phyloP scores from a whole-genome alignment of 1,139 yeast genomes.

The Blastobotrys serpentis region DNA sequence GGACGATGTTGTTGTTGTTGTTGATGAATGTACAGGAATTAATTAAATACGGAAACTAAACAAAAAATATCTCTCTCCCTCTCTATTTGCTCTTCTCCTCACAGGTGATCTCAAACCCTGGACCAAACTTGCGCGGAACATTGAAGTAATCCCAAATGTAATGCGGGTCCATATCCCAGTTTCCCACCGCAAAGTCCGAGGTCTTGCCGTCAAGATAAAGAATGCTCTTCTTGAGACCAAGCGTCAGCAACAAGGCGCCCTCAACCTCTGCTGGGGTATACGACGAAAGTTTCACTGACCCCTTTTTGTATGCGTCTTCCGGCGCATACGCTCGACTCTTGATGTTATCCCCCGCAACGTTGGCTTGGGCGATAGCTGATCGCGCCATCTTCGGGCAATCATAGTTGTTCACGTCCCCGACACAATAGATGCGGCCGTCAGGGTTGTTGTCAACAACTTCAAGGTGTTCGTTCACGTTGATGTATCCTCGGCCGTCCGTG shows the following conservation, averaged over 20 bases:
- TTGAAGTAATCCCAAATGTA: slow-evolving; percentile 8
- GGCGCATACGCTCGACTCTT: slow-evolving; percentile 10
- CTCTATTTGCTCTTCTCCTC: background rate
- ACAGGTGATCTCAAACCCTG: background rate
- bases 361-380: slow-evolving; percentile 22
- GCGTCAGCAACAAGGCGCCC: slow-evolving; percentile 20
- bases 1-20: too few relatives aligned
- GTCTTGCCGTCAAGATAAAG: slow-evolving; percentile 15
- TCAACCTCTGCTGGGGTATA: slow-evolving; percentile 21
- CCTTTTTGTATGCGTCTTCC: slow-evolving; percentile 10
- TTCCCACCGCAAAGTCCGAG: background rate
- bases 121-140: slow-evolving; percentile 4
- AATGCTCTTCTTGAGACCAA: slow-evolving; percentile 21
- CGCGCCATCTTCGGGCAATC: slow-evolving; percentile 25
- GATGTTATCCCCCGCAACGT: slow-evolving; percentile 21
- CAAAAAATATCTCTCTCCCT: background rate
- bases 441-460: slow-evolving; percentile 19
- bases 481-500: slow-evolving; percentile 16
- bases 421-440: slow-evolving; percentile 22
- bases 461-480: slow-evolving; percentile 23
- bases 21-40: too few relatives aligned
- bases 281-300: background rate
- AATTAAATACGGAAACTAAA: background rate
- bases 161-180: slow-evolving; percentile 3
- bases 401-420: slow-evolving; percentile 26